Evolutionary conservation across 169 alveolate genomes (phyloP).

Genomic region (Cryptosporidium sp.): DNA sequence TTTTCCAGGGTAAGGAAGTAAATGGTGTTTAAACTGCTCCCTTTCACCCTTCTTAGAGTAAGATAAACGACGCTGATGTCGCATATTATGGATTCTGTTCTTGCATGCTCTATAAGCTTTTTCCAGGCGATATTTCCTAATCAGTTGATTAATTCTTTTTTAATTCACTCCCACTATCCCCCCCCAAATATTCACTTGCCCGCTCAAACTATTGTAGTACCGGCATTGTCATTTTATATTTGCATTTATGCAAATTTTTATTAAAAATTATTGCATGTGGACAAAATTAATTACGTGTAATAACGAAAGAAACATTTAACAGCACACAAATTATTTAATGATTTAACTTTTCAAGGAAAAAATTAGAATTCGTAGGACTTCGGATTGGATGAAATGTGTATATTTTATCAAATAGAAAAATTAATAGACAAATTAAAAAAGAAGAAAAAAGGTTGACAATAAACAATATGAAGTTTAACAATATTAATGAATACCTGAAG

Average conservation of each 20-base stretch:
- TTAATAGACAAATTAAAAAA: no score
- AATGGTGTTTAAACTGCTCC: conserved; percentile 40
- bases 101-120: conserved; percentile 13
- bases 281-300: neutral
- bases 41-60: conserved; percentile 36
- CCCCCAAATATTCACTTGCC: neutral
- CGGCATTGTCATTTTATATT: neutral
- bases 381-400: neutral
- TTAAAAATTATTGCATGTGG: neutral
- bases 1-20: conserved; percentile 68
- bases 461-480: no score
- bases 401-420: no score
- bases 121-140: neutral
- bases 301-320: neutral
- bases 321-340: neutral
- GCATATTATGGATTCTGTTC: conserved; percentile 56
- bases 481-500: no score
- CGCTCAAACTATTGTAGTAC: conserved; percentile 5
- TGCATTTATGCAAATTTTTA: neutral
- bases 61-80: conserved; percentile 73
- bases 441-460: neutral
- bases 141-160: neutral
- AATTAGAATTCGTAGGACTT: neutral
- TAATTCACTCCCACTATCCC: neutral
- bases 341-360: no score